Evolutionary conservation across 2,329 filamentous ascomycete species (phyloP).

Genomic region (Claviceps purpurea): DNA sequence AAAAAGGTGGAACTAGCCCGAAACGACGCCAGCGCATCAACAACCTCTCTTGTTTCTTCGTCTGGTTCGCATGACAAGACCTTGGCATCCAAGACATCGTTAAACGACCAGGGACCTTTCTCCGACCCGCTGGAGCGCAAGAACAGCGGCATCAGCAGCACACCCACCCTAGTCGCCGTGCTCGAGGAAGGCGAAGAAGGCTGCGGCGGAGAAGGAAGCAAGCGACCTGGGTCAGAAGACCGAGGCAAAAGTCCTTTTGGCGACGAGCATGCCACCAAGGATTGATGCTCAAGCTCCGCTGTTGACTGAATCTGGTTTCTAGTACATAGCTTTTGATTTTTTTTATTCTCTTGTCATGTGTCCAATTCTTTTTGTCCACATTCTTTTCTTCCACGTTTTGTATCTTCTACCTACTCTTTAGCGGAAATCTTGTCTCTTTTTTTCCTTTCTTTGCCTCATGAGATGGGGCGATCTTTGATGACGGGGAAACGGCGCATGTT

Average conservation of each 20-base stretch:
- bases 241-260: constrained; percentile 38
- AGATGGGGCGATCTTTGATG: constrained; percentile 1
- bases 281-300: constrained; percentile 15
- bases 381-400: not conserved
- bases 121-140: constrained; percentile 35
- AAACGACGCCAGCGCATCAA: constrained; percentile 20
- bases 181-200: constrained; percentile 33
- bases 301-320: not conserved
- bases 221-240: constrained; percentile 13
- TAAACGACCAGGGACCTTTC: constrained; percentile 44
- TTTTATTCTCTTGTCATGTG: constrained; percentile 1
- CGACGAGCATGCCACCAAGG: constrained; percentile 43
- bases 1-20: constrained; percentile 33
- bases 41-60: constrained; percentile 8
- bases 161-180: constrained; percentile 38
- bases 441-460: no score
- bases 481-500: constrained; percentile 3
- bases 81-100: constrained; percentile 35
- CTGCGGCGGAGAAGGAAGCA: constrained; percentile 21
- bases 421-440: not conserved
- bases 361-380: not conserved
- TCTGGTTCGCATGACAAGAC: constrained; percentile 30
- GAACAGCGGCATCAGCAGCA: constrained; percentile 24
- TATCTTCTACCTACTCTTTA: not conserved
- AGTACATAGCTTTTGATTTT: constrained; percentile 3